Evolutionary conservation across 148 eudicot species (phyloP), one percentile per base, ranked within the genome.

Genomic region (Dianthus caryophyllus): DNA sequence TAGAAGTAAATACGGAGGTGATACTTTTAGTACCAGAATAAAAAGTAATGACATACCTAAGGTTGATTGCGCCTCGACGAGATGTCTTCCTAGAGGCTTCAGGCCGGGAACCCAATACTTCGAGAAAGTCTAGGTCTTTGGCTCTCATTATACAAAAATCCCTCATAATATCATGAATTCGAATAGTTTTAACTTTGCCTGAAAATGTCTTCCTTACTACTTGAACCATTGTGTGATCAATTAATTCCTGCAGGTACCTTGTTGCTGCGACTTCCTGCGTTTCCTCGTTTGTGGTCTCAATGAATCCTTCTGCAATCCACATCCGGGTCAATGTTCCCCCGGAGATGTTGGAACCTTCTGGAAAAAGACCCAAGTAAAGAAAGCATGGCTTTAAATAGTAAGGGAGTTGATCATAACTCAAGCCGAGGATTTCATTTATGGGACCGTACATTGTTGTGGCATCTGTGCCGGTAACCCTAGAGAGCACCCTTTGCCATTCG

Each of bases 301-400:
- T 55, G 24, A 77, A 73, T 7, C 80, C 80, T 65, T 75, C 77
- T 9, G 77, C 77, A 26, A 69, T 63, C 77, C 77, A 66, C 70
- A 50, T 48, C 16, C 70, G 4, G 26, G 51, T 44, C 70, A 66
- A n/a, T 2, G 10, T 50, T 36, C 39, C 58, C 9, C 22, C 58
- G 9, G 38, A 25, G 22, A 66, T 51, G 15, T 22, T 5, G n/a
- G 26, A 15, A 51, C 20, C 44, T 30, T 66, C 58, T 11, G 43
- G 59, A 18, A 51, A 51, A 2, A 66, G 22, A 20, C 59, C 59
- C 8, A 66, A 51, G 26, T 66, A 66, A 17, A 66, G 57, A n/a
- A 66, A 66, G 22, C 41, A 66, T 1, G 70, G 70, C 58, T 51
- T 66, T n/a, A 66, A 36, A 50, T 66, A 26, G 46, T 49, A 66